A percentile compares a stretch with the other conserved stretches of the same genome.
These are phyloP conservation scores for Monosporascus sp. DNA, from an alignment of 2,329 filamentous ascomycete species.

Conservation along the genomic window DNA sequence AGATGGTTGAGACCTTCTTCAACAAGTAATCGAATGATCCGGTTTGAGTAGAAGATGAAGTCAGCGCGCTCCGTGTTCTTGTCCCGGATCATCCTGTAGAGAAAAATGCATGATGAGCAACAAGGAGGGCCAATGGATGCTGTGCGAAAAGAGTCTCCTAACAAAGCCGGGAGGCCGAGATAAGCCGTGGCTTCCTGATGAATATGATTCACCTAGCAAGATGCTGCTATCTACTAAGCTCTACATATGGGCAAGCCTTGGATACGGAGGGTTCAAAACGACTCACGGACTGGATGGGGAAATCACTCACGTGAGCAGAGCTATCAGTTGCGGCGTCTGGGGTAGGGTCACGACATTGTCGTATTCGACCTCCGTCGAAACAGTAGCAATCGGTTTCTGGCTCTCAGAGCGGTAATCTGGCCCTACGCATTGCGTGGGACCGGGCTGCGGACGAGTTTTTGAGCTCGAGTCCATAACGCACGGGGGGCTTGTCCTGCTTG, in stretches of 20 bases:
- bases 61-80: conserved; percentile 85
- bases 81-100: conserved; percentile 86
- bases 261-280: neutral
- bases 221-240: too few species aligned
- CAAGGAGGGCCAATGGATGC: conserved; percentile 1
- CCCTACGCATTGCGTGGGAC: conserved; percentile 64
- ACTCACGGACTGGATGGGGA: conserved; percentile 9
- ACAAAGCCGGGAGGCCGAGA: too few species aligned
- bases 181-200: too few species aligned
- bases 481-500: conserved; percentile 12
- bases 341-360: conserved; percentile 86
- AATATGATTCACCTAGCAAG: too few species aligned
- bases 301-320: conserved; percentile 82
- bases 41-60: conserved; percentile 99
- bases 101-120: conserved; percentile 8
- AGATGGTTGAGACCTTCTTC: conserved; percentile 97
- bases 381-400: conserved; percentile 81
- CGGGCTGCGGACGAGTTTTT: conserved; percentile 24
- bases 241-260: too few species aligned
- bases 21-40: conserved; percentile 92
- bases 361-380: conserved; percentile 75
- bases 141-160: neutral
- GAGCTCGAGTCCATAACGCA: conserved; percentile 33
- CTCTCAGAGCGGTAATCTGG: conserved; percentile 71
- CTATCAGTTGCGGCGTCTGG: conserved; percentile 95